Conservation (phyloP, 2,329 filamentous ascomycete genomes). For the Aspergillus calidoustus region DNA sequence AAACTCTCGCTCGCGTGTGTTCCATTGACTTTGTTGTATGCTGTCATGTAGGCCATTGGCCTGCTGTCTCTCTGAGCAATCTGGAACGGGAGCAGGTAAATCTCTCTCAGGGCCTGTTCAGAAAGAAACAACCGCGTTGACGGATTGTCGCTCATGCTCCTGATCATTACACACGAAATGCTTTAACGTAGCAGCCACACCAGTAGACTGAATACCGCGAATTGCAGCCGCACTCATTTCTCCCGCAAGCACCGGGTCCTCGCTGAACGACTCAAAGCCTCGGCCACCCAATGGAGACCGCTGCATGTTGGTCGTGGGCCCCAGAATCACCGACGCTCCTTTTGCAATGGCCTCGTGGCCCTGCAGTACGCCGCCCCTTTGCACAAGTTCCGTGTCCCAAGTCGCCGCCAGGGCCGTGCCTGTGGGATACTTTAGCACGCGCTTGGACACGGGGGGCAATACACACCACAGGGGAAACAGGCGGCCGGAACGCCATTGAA, state of each 20-base stretch:
- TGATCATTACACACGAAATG: slow-evolving; percentile 58
- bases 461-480: slow-evolving; percentile 70
- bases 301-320: slow-evolving; percentile 81
- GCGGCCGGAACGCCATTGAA: slow-evolving; percentile 73
- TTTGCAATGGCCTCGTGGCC: slow-evolving; percentile 74
- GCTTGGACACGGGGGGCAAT: no score
- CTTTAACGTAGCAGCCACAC: slow-evolving; percentile 78
- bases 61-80: slow-evolving; percentile 62
- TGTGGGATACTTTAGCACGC: no score
- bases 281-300: slow-evolving; percentile 81
- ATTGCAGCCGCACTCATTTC: slow-evolving; percentile 74
- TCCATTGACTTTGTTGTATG: slow-evolving; percentile 63
- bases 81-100: slow-evolving; percentile 68
- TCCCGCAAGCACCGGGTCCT: slow-evolving; percentile 78
- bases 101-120: slow-evolving; percentile 62
- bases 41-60: slow-evolving; percentile 62
- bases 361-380: slow-evolving; percentile 71
- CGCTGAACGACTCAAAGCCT: slow-evolving; percentile 85
- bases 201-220: slow-evolving; percentile 72
- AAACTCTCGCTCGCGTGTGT: slow-evolving; percentile 50
- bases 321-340: slow-evolving; percentile 73
- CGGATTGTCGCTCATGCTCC: slow-evolving; percentile 50
- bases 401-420: slow-evolving; percentile 76
- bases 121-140: slow-evolving; percentile 49
- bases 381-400: slow-evolving; percentile 74